phyloP scores from a whole-genome alignment of 805 yeast genomes.

The Ogataea paraovalis region DNA sequence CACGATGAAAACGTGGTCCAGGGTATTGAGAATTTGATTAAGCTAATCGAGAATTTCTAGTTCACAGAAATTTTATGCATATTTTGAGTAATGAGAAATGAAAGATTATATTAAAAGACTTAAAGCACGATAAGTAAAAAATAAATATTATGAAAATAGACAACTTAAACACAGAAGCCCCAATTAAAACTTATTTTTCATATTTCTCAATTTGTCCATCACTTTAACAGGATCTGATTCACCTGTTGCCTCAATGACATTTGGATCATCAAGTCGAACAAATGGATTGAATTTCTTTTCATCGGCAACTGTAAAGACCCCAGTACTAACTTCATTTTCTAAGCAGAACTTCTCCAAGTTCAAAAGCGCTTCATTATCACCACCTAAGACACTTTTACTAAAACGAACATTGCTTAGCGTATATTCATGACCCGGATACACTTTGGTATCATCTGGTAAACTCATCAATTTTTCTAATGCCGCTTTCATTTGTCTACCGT shows the following conservation, averaged over 20 bases:
- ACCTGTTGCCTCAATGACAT: constrained; percentile 57
- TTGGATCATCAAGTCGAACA: constrained; percentile 69
- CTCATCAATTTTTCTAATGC: constrained; percentile 59
- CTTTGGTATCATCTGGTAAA: constrained; percentile 66
- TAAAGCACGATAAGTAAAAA: constrained; percentile 1
- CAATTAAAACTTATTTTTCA: constrained; percentile 60
- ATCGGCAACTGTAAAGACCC: constrained; percentile 77
- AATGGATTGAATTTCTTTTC: constrained; percentile 86
- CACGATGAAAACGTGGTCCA: constrained; percentile 65
- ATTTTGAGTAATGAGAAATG: background rate
- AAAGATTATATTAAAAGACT: background rate
- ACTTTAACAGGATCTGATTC: constrained; percentile 46
- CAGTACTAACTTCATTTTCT: constrained; percentile 73
- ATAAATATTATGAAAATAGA: background rate
- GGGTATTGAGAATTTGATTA: constrained; percentile 65
- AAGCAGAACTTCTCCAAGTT: constrained; percentile 48
- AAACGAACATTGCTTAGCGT: constrained; percentile 78
- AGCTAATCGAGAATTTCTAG: constrained; percentile 33
- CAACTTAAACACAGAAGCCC: no score
- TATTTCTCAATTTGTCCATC: constrained; percentile 67
- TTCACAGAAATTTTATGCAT: background rate
- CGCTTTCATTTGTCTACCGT: constrained; percentile 71
- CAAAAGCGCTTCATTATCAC: constrained; percentile 47
- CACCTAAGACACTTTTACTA: constrained; percentile 56
- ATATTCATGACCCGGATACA: constrained; percentile 96